Conservation (phyloP, 139 green algal genomes). For the Picochlorum sp. region DNA sequence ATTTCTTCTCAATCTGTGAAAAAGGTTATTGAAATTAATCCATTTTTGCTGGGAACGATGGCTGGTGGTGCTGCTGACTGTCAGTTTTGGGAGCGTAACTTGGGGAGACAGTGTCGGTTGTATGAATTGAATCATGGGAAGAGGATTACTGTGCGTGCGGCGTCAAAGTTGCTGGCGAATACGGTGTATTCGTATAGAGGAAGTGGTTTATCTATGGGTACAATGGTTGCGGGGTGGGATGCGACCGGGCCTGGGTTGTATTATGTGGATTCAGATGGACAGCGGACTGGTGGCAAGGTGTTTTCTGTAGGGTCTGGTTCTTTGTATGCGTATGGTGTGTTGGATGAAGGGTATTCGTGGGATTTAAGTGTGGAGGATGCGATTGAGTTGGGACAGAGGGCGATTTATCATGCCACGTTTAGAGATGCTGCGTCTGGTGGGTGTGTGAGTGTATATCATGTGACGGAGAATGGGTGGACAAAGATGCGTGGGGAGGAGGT, state of each 20-base stretch:
- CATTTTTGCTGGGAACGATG: slow-evolving; percentile 97
- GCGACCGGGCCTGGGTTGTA: slow-evolving; percentile 82
- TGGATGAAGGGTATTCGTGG: slow-evolving; percentile 87
- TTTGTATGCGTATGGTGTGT: slow-evolving; percentile 95
- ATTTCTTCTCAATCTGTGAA: slow-evolving; percentile 97
- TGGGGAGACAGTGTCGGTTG: slow-evolving; percentile 82
- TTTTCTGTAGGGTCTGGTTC: slow-evolving; percentile 91
- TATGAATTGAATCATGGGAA: slow-evolving; percentile 94
- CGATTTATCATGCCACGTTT: slow-evolving; percentile 99
- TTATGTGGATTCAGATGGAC: slow-evolving; percentile 96
- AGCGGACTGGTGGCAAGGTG: slow-evolving; percentile 85
- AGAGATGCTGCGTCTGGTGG: slow-evolving; percentile 91
- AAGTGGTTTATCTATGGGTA: slow-evolving; percentile 96
- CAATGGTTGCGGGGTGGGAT: slow-evolving; percentile 92
- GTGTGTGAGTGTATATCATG: slow-evolving; percentile 96
- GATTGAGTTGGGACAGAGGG: slow-evolving; percentile 77
- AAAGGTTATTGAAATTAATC: slow-evolving; percentile 99
- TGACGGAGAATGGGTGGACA: slow-evolving; percentile 89
- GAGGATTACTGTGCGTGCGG: slow-evolving; percentile 89
- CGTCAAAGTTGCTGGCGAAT: slow-evolving; percentile 97
- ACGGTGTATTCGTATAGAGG: slow-evolving; percentile 95
- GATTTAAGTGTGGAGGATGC: slow-evolving; percentile 91
- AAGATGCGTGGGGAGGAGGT: slow-evolving; percentile 95
- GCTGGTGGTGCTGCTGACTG: slow-evolving; percentile 96
- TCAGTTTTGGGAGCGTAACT: slow-evolving; percentile 94